These are phyloP conservation scores for Naumovozyma castellii DNA, from an alignment of 805 yeast genomes.

Conservation along the genomic window DNA sequence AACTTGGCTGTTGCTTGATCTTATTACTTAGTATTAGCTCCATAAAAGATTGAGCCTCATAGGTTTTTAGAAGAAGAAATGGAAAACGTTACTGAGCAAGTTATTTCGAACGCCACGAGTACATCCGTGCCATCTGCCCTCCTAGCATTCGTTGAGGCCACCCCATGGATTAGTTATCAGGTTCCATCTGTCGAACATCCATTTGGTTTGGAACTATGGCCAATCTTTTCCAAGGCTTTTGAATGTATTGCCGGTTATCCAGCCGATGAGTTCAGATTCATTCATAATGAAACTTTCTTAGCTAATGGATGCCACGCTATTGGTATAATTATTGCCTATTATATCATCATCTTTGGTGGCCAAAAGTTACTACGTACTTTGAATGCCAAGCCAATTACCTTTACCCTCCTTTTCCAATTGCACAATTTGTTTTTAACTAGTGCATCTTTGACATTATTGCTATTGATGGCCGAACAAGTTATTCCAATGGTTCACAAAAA, in stretches of 20 bases:
- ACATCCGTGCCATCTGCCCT: constrained; percentile 3
- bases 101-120: constrained; percentile 37
- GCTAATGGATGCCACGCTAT: constrained; percentile 58
- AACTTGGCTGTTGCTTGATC: too few relatives aligned
- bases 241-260: constrained; percentile 44
- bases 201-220: constrained; percentile 64
- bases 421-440: constrained; percentile 59
- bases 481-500: constrained; percentile 55
- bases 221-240: constrained; percentile 45
- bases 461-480: constrained; percentile 58
- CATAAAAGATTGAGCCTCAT: neutral
- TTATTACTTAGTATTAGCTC: too few relatives aligned
- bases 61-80: too few relatives aligned
- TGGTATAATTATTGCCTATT: constrained; percentile 45
- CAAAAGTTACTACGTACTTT: constrained; percentile 42
- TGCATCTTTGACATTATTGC: constrained; percentile 47
- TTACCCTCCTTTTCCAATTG: constrained; percentile 56
- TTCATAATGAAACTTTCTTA: constrained; percentile 47
- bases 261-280: constrained; percentile 48
- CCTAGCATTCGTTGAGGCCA: constrained; percentile 3
- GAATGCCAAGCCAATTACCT: constrained; percentile 47
- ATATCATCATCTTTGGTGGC: constrained; percentile 58
- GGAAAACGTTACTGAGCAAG: constrained; percentile 33
- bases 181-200: constrained; percentile 62
- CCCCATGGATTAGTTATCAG: constrained; percentile 23